Evolutionary conservation across 306 rosid genomes (phyloP).

Genomic region (Lupinus albus): DNA sequence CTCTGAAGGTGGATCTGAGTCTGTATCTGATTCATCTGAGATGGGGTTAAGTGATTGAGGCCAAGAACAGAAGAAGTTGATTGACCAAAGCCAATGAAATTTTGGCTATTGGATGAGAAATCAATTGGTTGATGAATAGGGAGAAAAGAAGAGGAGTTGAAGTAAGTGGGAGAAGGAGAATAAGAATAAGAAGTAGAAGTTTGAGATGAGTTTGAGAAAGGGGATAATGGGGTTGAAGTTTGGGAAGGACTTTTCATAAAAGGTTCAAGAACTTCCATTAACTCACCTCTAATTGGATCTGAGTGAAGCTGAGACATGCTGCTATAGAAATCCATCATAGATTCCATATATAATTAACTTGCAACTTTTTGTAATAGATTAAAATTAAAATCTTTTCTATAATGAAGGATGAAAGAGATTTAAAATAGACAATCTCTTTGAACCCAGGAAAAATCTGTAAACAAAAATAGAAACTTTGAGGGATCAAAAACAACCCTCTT

Average conservation of each 20-base stretch:
- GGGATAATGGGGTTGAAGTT: constrained; percentile 41
- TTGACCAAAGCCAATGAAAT: constrained; percentile 49
- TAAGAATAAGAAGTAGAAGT: constrained; percentile 43
- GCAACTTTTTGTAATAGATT: constrained; percentile 56
- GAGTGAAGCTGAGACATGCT: constrained; percentile 51
- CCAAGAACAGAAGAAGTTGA: constrained; percentile 43
- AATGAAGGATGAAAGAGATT: constrained; percentile 56
- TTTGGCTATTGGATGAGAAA: constrained; percentile 50
- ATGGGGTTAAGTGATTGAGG: constrained; percentile 61
- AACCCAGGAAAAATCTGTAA: neutral
- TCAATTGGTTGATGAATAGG: constrained; percentile 39
- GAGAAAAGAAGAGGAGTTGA: constrained; percentile 29
- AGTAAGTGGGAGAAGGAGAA: constrained; percentile 19
- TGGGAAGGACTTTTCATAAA: constrained; percentile 85
- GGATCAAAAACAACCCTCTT: constrained; percentile 82
- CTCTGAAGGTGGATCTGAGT: constrained; percentile 57
- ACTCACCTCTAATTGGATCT: constrained; percentile 73
- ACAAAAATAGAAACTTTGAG: constrained; percentile 47
- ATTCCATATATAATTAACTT: constrained; percentile 66
- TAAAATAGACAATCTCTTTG: constrained; percentile 79
- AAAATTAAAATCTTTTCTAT: constrained; percentile 18
- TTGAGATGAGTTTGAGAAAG: constrained; percentile 32
- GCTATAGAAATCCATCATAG: constrained; percentile 73
- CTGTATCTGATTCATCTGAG: constrained; percentile 82
- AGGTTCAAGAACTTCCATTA: constrained; percentile 98